Conservation (phyloP, 2,329 filamentous ascomycete species). For the Furcasterigmium furcatum region DNA sequence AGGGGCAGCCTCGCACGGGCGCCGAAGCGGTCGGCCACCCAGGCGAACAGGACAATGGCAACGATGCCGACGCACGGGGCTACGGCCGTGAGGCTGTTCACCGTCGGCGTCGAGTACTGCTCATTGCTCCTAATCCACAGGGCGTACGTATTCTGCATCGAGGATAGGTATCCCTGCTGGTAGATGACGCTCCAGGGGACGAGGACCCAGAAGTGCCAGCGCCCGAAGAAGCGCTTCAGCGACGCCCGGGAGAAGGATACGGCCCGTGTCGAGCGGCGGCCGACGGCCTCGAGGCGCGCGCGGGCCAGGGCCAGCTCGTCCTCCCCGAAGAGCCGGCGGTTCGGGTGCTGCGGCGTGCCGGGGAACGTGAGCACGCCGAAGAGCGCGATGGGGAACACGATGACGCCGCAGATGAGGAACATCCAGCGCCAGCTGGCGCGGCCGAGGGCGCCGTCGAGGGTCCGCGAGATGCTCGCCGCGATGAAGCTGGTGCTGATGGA, state of each 20-base stretch:
- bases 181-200: conserved; percentile 11
- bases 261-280: not conserved
- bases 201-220: conserved; percentile 12
- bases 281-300: not conserved
- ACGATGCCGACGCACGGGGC: conserved; percentile 8
- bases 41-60: conserved; percentile 6
- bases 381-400: conserved; percentile 1
- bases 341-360: not conserved
- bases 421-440: conserved; percentile 3
- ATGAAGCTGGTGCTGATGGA: not conserved
- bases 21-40: conserved; percentile 2
- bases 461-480: not conserved
- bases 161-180: conserved; percentile 7
- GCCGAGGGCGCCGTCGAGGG: not conserved
- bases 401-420: not conserved
- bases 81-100: conserved; percentile 12
- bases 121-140: conserved; percentile 10
- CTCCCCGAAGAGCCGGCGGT: conserved; percentile 1
- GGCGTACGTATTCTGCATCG: conserved; percentile 4
- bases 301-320: conserved; percentile 2
- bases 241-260: not conserved
- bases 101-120: conserved; percentile 4
- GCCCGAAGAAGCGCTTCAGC: conserved; percentile 2
- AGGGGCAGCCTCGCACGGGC: conserved; percentile 1
- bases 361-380: not conserved